Base-by-base conservation (phyloP, 2,329 filamentous ascomycete species). In the Eutypa lata region DNA sequence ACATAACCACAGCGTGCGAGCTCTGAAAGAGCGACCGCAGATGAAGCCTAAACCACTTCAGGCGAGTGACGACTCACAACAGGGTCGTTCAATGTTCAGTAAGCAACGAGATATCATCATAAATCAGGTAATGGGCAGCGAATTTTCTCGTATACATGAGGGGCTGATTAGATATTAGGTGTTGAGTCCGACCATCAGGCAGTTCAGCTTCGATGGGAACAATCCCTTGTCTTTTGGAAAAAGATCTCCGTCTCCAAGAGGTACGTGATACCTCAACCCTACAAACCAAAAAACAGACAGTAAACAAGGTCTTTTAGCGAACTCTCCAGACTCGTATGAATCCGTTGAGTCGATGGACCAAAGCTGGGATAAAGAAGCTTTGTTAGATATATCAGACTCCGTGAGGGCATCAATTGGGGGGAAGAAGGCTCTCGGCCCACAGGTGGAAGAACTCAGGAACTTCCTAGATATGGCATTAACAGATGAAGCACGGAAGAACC, bases 311-410 rank as follows among this genome's bases (percentile, higher is more conserved):
- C 44, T 2, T 14, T n/a, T n/a, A 64, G 60, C 21, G 28, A 50
- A 38, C 43, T 57, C 61, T 1, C 49, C 48, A 8, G 51, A 57
- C n/a, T 54, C 56, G 2, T 42, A 58, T 7, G 48, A 38, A 7
- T 62, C 61, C 2, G 51, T 53, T 26, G 56, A 61, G 19, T 54
- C 56, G n/a, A n/a, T 13, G 42, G 59, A 60, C 7, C 51, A 57
- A 2, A 45, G 49, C 22, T 67, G 58, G 60, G 50, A 61, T 42
- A 57, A 49, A 21, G 31, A 33, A 2, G 38, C 58, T 1, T 54
- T 76, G 2, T 61, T 77, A 3, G 59, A 70, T 16, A 65, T 80
- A 6, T 77, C 74, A 35, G 73, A 80, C 54, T 65, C 69, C 1
- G 64, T 76, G 33, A 70, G 77, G 2, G 57, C 59, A 2, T 69